Conservation (phyloP, 805 yeast genomes). For the Zygosaccharomyces kombuchaensis region DNA sequence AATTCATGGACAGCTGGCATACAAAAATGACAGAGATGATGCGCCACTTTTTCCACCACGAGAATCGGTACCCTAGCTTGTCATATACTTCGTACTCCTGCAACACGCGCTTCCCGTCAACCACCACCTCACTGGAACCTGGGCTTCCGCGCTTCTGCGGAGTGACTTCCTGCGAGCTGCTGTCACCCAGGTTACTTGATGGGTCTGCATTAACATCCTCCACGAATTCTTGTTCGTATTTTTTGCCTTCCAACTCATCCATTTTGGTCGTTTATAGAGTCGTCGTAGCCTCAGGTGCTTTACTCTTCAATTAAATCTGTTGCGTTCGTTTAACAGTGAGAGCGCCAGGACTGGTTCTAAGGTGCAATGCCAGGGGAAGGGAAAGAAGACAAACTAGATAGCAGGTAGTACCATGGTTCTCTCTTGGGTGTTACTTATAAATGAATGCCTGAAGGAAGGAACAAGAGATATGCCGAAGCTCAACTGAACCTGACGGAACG, state of each 20-base stretch:
- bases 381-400: too few species aligned
- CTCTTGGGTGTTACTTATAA: too few species aligned
- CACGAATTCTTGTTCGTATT: conserved; percentile 6
- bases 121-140: neutral
- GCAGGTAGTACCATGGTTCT: too few species aligned
- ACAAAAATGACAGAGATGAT: conserved; percentile 6
- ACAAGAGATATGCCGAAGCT: too few species aligned
- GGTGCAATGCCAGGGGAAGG: too few species aligned
- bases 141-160: neutral
- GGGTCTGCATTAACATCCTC: neutral
- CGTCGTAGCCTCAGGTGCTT: too few species aligned
- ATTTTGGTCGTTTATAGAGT: neutral
- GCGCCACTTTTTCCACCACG: conserved; percentile 6
- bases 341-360: too few species aligned
- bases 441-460: too few species aligned
- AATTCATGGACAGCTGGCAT: conserved; percentile 9
- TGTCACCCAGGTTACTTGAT: neutral
- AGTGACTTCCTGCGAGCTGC: conserved; percentile 3
- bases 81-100: conserved; percentile 9
- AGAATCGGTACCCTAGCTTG: conserved; percentile 7
- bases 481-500: too few species aligned
- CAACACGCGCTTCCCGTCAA: neutral
- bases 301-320: neutral
- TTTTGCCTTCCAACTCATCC: neutral
- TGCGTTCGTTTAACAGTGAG: neutral